Percentiles rank a stretch among this genome's conserved stretches.
Conservation (phyloP, 2,329 filamentous ascomycete species). For the Escovopsis sp. region DNA sequence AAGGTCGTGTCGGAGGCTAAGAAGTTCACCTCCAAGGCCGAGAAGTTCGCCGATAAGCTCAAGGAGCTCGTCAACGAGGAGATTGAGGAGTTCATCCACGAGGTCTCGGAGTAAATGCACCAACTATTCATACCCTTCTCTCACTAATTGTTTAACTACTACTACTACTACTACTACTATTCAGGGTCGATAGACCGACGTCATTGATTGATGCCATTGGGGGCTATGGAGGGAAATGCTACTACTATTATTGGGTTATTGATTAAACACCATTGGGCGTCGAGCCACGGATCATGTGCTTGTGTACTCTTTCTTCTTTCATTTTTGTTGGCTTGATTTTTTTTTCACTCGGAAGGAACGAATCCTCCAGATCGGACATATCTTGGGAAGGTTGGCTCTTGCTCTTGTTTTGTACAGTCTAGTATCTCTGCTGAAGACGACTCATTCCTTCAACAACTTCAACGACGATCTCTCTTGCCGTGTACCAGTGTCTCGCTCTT, state of each 20-base stretch:
- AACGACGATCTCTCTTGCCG: not conserved
- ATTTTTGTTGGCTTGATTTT: conserved; percentile 1
- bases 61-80: conserved; percentile 47
- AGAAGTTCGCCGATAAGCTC: conserved; percentile 49
- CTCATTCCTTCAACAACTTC: not conserved
- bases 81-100: conserved; percentile 43
- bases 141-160: conserved; percentile 10
- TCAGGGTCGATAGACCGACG: not conserved
- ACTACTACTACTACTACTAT: not conserved
- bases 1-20: conserved; percentile 41
- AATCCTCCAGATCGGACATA: conserved; percentile 4
- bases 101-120: conserved; percentile 26
- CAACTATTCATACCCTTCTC: conserved; percentile 9
- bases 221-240: no score
- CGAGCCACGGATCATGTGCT: conserved; percentile 6
- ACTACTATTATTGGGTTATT: conserved; percentile 11
- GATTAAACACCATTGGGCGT: conserved; percentile 7
- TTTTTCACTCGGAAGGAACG: conserved; percentile 3
- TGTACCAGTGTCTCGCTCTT: not conserved
- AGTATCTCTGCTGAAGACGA: not conserved
- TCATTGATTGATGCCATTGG: conserved; percentile 2
- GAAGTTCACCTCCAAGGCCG: conserved; percentile 38
- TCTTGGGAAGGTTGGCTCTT: conserved; percentile 2
- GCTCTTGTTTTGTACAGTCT: not conserved
- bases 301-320: conserved; percentile 3